Evolutionary conservation across 2,329 filamentous ascomycete genomes (phyloP).

Genomic region (Cladophialophora yegresii): DNA sequence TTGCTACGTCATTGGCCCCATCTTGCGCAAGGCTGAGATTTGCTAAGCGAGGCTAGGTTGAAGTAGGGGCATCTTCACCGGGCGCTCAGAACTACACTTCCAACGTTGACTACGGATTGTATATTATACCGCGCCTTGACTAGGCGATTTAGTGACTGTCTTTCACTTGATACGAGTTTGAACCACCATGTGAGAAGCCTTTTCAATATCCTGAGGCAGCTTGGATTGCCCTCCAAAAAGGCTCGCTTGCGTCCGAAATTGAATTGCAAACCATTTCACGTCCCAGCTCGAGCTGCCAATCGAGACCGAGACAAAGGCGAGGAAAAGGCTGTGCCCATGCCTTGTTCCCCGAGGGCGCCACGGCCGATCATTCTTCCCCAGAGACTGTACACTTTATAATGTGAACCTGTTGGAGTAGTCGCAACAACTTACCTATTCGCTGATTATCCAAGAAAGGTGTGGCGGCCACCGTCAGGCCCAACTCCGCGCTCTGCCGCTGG

Average conservation of each 20-base stretch:
- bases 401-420: neutral
- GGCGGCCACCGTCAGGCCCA: constrained; percentile 14
- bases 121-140: too few species aligned
- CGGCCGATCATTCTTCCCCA: neutral
- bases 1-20: constrained; percentile 7
- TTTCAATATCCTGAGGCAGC: neutral
- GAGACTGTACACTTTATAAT: neutral
- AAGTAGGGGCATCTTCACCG: too few species aligned
- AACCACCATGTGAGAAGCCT: neutral
- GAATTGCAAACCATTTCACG: too few species aligned
- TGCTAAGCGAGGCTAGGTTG: neutral
- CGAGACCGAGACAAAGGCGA: neutral
- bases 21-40: neutral
- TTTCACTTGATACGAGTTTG: too few species aligned
- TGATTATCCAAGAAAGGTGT: constrained; percentile 22
- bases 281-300: neutral
- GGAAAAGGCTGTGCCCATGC: neutral
- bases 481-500: neutral
- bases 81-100: too few species aligned
- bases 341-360: too few species aligned
- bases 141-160: too few species aligned
- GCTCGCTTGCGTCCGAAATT: neutral
- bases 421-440: too few species aligned
- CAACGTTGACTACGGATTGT: too few species aligned
- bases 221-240: neutral